Evolutionary conservation across 768 basidiomycete species (phyloP).

Genomic region (Neoboletus subvelutipes): DNA sequence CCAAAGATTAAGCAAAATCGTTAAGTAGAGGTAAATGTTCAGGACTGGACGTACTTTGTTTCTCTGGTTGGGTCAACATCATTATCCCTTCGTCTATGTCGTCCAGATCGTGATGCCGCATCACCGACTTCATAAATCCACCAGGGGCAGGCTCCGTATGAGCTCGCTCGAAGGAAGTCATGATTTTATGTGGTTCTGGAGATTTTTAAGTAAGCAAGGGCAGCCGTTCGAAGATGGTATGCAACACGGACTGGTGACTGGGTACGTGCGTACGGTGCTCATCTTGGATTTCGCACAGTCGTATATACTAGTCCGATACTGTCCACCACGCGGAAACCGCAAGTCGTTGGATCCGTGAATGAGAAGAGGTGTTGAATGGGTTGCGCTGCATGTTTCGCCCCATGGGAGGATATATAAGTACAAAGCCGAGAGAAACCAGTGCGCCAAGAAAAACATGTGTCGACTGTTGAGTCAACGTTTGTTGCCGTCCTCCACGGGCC

Average conservation of each 20-base stretch:
- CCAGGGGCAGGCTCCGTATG: conserved; percentile 17
- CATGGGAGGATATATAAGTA: conserved; percentile 4
- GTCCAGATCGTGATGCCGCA: conserved; percentile 8
- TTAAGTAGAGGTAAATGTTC: neutral
- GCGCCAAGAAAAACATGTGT: conserved; percentile 14
- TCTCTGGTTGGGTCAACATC: conserved; percentile 5
- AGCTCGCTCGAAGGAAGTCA: conserved; percentile 12
- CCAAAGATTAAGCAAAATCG: neutral
- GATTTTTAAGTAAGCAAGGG: neutral
- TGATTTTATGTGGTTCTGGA: conserved; percentile 14
- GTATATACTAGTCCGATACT: neutral
- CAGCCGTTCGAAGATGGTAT: neutral
- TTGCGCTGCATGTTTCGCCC: neutral
- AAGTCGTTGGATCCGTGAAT: conserved; percentile 5
- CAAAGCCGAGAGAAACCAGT: conserved; percentile 2
- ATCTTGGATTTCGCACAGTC: conserved; percentile 4
- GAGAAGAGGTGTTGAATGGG: neutral
- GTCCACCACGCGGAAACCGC: conserved; percentile 4
- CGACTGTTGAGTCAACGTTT: neutral
- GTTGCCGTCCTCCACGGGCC: neutral
- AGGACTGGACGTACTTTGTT: conserved; percentile 18
- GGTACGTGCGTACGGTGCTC: conserved; percentile 11
- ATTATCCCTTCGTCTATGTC: conserved; percentile 17
- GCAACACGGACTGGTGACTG: conserved; percentile 2
- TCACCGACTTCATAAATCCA: conserved; percentile 26